Evolutionary conservation across 352 stramenopile genomes (phyloP).

Genomic region (Globisporangium echinulatum): DNA sequence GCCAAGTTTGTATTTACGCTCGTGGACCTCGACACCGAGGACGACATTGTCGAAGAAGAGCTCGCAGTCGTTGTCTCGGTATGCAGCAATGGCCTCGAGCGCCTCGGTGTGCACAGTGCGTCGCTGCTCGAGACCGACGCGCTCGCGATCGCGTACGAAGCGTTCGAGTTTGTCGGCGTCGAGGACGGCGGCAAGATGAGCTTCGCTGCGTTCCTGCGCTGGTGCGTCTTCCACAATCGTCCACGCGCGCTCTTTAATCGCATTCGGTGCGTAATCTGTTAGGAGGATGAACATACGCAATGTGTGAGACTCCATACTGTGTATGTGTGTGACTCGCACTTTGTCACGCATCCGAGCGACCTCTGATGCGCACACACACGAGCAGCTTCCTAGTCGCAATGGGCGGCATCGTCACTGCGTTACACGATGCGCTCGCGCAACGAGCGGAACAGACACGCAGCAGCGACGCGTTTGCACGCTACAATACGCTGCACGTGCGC

Average conservation of each 20-base stretch:
- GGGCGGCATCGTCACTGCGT: constrained; percentile 21
- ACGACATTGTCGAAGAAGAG: constrained; percentile 69
- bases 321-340: neutral
- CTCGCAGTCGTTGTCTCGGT: constrained; percentile 57
- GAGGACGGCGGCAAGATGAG: constrained; percentile 70
- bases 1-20: constrained; percentile 55
- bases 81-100: constrained; percentile 34
- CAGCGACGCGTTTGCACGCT: constrained; percentile 19
- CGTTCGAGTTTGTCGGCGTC: constrained; percentile 55
- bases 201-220: constrained; percentile 51
- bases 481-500: constrained; percentile 31
- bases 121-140: constrained; percentile 37
- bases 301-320: neutral
- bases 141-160: constrained; percentile 51
- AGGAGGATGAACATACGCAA: too few species aligned
- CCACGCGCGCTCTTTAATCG: constrained; percentile 47
- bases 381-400: constrained; percentile 41
- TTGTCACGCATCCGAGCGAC: neutral
- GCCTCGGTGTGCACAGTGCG: constrained; percentile 23
- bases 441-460: constrained; percentile 2
- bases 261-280: constrained; percentile 22
- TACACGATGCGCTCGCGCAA: constrained; percentile 25
- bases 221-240: constrained; percentile 59
- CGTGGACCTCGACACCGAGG: constrained; percentile 67
- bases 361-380: too few species aligned